Conservation (phyloP, 352 stramenopile genomes). For the Globisporangium megalacanthum region DNA sequence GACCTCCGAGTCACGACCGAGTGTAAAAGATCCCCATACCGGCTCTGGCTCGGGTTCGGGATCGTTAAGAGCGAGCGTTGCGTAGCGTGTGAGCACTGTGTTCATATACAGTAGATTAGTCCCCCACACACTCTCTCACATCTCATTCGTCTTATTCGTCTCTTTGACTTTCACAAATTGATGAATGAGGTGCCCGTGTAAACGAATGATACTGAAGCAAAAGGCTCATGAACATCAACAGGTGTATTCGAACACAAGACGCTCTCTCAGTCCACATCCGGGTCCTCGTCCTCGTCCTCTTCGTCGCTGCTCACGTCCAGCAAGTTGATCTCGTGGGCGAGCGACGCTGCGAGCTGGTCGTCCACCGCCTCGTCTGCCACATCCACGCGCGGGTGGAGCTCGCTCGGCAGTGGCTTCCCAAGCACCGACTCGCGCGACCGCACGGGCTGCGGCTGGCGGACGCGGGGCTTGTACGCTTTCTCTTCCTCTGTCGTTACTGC, state of each 20-base stretch:
- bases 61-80: background rate
- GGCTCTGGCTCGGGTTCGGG: too few species aligned
- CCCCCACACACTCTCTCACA: background rate
- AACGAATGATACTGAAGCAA: too few species aligned
- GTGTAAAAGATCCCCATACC: background rate
- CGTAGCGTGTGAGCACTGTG: background rate
- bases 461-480: slow-evolving; percentile 2
- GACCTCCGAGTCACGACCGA: background rate
- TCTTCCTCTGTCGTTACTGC: background rate
- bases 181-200: too few species aligned
- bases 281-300: slow-evolving; percentile 43
- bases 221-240: background rate
- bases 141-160: too few species aligned
- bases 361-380: slow-evolving; percentile 55
- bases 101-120: slow-evolving; percentile 1
- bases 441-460: slow-evolving; percentile 11
- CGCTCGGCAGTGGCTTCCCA: slow-evolving; percentile 30
- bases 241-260: background rate
- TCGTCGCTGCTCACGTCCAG: slow-evolving; percentile 85
- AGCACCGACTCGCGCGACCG: slow-evolving; percentile 20
- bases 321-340: slow-evolving; percentile 62
- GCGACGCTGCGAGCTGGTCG: slow-evolving; percentile 53
- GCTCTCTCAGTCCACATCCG: slow-evolving; percentile 41
- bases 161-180: too few species aligned
- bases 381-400: slow-evolving; percentile 13